phyloP scores from a whole-genome alignment of 192 early-diverging fungal genomes.

The Oehlia diaphana region DNA sequence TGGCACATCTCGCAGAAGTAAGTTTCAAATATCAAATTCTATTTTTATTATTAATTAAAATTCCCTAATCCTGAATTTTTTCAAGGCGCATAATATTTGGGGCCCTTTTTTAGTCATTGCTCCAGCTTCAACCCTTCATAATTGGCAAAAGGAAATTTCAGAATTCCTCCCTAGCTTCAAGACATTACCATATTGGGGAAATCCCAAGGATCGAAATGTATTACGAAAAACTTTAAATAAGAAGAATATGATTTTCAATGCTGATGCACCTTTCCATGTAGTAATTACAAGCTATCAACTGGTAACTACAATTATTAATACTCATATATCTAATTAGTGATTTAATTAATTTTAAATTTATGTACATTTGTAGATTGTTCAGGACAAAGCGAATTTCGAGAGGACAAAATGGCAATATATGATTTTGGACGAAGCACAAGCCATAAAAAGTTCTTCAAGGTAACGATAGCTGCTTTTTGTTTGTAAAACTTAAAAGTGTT shows the following conservation, averaged over 20 bases:
- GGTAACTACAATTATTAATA: conserved; percentile 32
- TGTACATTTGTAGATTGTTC: conserved; percentile 46
- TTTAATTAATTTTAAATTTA: conserved; percentile 1
- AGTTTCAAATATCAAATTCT: background rate
- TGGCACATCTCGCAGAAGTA: conserved; percentile 82
- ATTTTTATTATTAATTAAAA: too few relatives aligned
- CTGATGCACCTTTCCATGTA: conserved; percentile 84
- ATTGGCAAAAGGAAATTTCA: conserved; percentile 90
- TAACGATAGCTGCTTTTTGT: background rate
- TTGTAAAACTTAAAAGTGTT: background rate
- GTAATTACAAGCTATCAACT: conserved; percentile 90
- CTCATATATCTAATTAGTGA: background rate
- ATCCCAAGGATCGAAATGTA: conserved; percentile 76
- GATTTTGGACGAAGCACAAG: conserved; percentile 93
- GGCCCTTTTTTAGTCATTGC: conserved; percentile 91
- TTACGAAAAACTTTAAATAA: conserved; percentile 80
- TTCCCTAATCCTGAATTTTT: background rate
- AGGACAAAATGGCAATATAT: conserved; percentile 94
- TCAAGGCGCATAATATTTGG: conserved; percentile 78
- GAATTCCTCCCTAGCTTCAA: conserved; percentile 75
- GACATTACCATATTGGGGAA: conserved; percentile 86
- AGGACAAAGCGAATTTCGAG: conserved; percentile 80
- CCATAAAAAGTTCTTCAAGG: conserved; percentile 85
- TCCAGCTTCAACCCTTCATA: conserved; percentile 85
- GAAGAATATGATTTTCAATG: conserved; percentile 67